A percentile compares a stretch with the other conserved stretches of the same genome.
These are phyloP conservation scores for Calonectria henricotiae DNA, from an alignment of 2,329 filamentous ascomycete species.

Conservation along the genomic window DNA sequence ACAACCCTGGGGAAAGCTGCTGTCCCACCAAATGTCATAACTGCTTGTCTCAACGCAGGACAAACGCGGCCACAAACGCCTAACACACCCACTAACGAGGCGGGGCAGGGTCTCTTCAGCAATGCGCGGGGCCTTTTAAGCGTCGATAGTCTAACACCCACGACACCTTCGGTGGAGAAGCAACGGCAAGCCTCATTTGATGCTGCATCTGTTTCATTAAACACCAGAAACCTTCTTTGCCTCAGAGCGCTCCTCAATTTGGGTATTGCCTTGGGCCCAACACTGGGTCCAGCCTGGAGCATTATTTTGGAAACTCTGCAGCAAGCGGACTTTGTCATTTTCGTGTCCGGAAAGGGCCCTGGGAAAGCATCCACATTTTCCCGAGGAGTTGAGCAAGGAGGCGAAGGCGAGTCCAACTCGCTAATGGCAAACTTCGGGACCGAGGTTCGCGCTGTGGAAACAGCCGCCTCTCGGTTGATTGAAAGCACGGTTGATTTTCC, in stretches of 20 bases:
- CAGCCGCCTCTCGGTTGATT: constrained; percentile 87
- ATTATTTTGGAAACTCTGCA: constrained; percentile 94
- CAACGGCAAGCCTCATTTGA: constrained; percentile 75
- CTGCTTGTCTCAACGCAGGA: constrained; percentile 71
- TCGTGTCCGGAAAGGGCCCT: constrained; percentile 72
- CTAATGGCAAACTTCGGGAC: constrained; percentile 79
- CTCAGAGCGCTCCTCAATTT: constrained; percentile 93
- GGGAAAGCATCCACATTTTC: constrained; percentile 68
- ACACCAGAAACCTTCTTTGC: constrained; percentile 91
- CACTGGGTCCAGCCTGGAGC: constrained; percentile 86
- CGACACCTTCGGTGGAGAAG: constrained; percentile 72
- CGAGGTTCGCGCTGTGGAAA: constrained; percentile 91
- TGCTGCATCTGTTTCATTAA: constrained; percentile 72
- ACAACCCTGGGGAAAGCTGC: constrained; percentile 95
- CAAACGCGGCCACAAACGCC: constrained; percentile 62
- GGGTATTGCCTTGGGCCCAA: constrained; percentile 94
- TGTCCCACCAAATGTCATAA: constrained; percentile 85
- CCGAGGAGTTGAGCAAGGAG: constrained; percentile 64
- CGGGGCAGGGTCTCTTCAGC: constrained; percentile 73
- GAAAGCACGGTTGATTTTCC: constrained; percentile 95
- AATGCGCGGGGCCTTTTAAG: constrained; percentile 83
- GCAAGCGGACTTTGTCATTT: constrained; percentile 91
- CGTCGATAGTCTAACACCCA: constrained; percentile 78
- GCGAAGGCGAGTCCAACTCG: constrained; percentile 67
- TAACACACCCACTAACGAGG: constrained; percentile 65